Base-by-base conservation (phyloP, 2,329 filamentous ascomycete species). In the Madurella mycetomatis region DNA sequence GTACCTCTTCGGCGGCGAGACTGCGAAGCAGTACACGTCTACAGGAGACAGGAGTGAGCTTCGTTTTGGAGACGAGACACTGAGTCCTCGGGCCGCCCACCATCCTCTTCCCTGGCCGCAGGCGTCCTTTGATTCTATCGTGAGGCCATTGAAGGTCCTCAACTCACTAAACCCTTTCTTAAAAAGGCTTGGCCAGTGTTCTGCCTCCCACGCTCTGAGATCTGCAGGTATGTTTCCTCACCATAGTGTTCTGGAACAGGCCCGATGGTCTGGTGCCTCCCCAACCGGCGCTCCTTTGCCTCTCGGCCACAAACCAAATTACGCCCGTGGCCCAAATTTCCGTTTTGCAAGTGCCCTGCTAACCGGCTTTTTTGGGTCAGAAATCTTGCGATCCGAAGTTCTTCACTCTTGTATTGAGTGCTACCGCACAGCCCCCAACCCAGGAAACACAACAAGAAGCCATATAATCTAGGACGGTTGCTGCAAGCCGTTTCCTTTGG, bases 61-160 rank as follows among this genome's bases (percentile, higher is more conserved):
- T 65, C 67, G 65, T 67, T 63, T 59, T 63, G 60, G 65, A 69
- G 67, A 68, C 69, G 64, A 37, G 69, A 65, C 69, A 70, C 65
- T 73, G 70, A 67, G 73, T 64, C 69, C 65, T 11, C 11, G 4
- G 11, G 34, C 34, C 34, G 13, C 13, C 34, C 9, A 67, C 67
- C 64, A 64, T 66, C 62, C 64, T 63, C 68, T 63, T 67, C 65
- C 66, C 61, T 66, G 79, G 80, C 73, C 79, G 79, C 80, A 77
- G 79, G 80, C 80, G 78, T 79, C 79, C 79, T 77, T 72, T 64
- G 64, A 66, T 76, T 71, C 67, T 65, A 57, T 55, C 50, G 53
- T 55, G 54, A 54, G 66, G 71, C 69, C 51, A 49, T 63, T 59
- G 48, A 56, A 57, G 45, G 48, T 49, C 56, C 55, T 49, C 44